Evolutionary conservation across 2,329 filamentous ascomycete species (phyloP).

Genomic region (Botrytis fabae): DNA sequence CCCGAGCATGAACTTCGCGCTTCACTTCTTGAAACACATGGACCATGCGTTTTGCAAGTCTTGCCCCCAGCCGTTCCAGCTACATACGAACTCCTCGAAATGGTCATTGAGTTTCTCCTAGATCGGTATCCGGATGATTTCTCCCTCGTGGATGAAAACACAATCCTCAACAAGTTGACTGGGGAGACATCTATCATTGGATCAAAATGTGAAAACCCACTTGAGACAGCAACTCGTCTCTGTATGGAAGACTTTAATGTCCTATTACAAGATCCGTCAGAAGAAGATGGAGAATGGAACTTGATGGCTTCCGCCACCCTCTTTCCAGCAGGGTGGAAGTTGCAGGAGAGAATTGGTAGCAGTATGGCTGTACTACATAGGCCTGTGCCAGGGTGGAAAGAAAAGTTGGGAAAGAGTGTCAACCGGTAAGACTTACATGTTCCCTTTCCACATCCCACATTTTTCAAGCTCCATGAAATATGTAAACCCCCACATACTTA

Average conservation of each 20-base stretch:
- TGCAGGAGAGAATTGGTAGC: conserved; percentile 50
- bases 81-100: conserved; percentile 49
- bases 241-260: conserved; percentile 55
- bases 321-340: conserved; percentile 54
- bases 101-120: conserved; percentile 48
- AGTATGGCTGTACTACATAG: conserved; percentile 49
- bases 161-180: conserved; percentile 45
- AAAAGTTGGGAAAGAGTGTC: conserved; percentile 46
- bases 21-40: conserved; percentile 44
- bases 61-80: conserved; percentile 47
- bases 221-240: conserved; percentile 52
- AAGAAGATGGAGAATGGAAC: conserved; percentile 48
- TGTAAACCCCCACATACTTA: conserved; percentile 4
- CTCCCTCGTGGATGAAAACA: conserved; percentile 37
- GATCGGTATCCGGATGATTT: conserved; percentile 48
- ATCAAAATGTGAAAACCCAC: conserved; percentile 43
- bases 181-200: conserved; percentile 47
- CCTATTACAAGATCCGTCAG: conserved; percentile 43
- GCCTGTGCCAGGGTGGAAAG: conserved; percentile 51
- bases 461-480: conserved; percentile 25
- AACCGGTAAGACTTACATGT: conserved; percentile 42
- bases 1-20: conserved; percentile 46
- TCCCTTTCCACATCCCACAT: fast-evolving
- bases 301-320: conserved; percentile 53
- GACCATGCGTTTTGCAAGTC: conserved; percentile 47